Percentiles rank a stretch among this genome's conserved stretches.
These are phyloP conservation scores for Viridothelium virens DNA, from an alignment of 495 filamentous ascomycete genomes.

Conservation along the genomic window DNA sequence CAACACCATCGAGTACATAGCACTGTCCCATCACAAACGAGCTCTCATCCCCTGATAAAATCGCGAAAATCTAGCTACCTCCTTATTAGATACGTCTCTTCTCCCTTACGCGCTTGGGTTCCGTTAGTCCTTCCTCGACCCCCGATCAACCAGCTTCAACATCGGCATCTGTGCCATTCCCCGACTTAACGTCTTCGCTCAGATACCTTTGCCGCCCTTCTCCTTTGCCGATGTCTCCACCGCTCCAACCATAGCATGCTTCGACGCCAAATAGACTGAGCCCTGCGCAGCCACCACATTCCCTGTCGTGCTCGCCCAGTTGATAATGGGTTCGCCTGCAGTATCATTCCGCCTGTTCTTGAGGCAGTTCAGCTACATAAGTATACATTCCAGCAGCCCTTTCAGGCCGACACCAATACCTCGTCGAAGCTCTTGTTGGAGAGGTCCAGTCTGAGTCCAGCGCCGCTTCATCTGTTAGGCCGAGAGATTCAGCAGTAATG, in stretches of 20 bases:
- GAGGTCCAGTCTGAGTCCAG: background rate
- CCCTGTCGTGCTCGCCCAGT: background rate
- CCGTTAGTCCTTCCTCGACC: background rate
- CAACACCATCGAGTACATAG: background rate
- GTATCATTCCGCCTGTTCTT: background rate
- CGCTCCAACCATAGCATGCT: constrained; percentile 45
- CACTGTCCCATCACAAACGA: background rate
- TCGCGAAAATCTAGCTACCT: background rate
- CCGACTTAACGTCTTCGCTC: background rate
- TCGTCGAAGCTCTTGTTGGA: background rate
- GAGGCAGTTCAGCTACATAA: background rate
- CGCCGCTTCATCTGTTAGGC: background rate
- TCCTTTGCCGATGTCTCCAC: constrained; percentile 19
- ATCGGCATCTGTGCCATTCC: background rate
- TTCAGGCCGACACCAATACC: background rate
- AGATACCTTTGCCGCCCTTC: background rate
- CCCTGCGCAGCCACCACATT: background rate
- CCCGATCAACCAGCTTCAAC: background rate
- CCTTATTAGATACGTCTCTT: background rate
- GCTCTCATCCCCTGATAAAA: background rate
- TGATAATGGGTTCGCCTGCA: background rate
- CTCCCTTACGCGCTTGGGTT: background rate
- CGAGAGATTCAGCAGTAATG: background rate
- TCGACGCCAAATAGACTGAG: constrained; percentile 38
- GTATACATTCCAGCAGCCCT: background rate